Evolutionary conservation across 2,329 filamentous ascomycete genomes (phyloP).

Genomic region (Colletotrichum sp.): DNA sequence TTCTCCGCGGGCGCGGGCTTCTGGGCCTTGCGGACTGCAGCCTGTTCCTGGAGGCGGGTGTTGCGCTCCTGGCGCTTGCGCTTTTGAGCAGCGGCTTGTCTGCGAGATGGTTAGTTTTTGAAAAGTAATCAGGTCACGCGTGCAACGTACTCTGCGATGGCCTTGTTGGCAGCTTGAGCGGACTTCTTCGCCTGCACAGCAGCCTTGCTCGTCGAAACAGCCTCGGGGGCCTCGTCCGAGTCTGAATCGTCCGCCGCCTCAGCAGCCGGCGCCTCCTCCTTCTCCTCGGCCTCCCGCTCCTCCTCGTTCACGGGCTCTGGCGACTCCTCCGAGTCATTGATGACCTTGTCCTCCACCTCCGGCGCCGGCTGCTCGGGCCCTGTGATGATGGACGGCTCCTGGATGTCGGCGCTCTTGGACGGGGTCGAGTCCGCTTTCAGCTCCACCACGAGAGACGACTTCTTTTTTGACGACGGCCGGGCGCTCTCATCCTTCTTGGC

Average conservation of each 20-base stretch:
- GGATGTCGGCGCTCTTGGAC: not conserved
- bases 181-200: slow-evolving; percentile 52
- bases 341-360: slow-evolving; percentile 19
- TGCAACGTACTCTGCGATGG: slow-evolving; percentile 53
- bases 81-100: slow-evolving; percentile 56
- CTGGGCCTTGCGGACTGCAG: slow-evolving; percentile 50
- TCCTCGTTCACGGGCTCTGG: not conserved
- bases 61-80: slow-evolving; percentile 62
- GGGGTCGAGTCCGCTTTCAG: not conserved
- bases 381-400: slow-evolving; percentile 13
- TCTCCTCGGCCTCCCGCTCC: slow-evolving; percentile 22
- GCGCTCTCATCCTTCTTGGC: slow-evolving; percentile 11
- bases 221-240: slow-evolving; percentile 63
- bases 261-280: slow-evolving; percentile 28
- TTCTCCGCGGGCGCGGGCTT: slow-evolving; percentile 4
- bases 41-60: slow-evolving; percentile 59
- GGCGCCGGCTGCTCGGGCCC: slow-evolving; percentile 17
- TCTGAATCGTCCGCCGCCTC: slow-evolving; percentile 50
- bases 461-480: slow-evolving; percentile 7
- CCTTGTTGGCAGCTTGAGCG: slow-evolving; percentile 52
- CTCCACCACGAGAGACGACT: slow-evolving; percentile 9
- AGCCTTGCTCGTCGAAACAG: slow-evolving; percentile 57
- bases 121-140: not conserved
- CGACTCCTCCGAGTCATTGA: slow-evolving; percentile 16
- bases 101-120: slow-evolving; percentile 28